A percentile compares a stretch with the other conserved stretches of the same genome.
phyloP scores from a whole-genome alignment of 2,329 filamentous ascomycete species.

The Pyrenochaeta sp. region DNA sequence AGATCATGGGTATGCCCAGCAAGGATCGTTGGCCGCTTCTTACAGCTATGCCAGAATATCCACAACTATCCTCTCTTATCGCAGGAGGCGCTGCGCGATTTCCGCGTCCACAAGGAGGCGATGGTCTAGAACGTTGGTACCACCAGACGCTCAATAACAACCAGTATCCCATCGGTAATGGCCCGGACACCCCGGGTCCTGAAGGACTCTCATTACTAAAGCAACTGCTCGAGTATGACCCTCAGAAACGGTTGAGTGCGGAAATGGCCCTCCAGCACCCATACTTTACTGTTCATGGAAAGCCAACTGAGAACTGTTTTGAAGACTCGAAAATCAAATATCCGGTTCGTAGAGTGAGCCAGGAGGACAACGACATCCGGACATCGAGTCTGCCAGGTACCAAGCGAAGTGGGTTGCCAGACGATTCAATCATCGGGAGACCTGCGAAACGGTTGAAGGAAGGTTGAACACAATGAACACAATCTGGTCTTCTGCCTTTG shows the following conservation, averaged over 20 bases:
- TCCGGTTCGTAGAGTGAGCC: slow-evolving; percentile 85
- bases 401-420: slow-evolving; percentile 84
- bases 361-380: slow-evolving; percentile 96
- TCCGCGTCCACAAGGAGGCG: slow-evolving; percentile 54
- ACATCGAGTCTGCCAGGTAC: slow-evolving; percentile 88
- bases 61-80: slow-evolving; percentile 66
- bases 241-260: slow-evolving; percentile 84
- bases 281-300: slow-evolving; percentile 73
- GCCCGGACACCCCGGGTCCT: slow-evolving; percentile 51
- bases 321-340: slow-evolving; percentile 89
- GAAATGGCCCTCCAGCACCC: slow-evolving; percentile 87
- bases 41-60: slow-evolving; percentile 84
- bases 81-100: slow-evolving; percentile 56
- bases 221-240: slow-evolving; percentile 90
- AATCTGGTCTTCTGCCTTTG: background rate
- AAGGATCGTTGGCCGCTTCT: slow-evolving; percentile 90
- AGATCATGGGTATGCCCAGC: slow-evolving; percentile 89
- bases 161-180: slow-evolving; percentile 51
- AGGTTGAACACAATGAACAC: slow-evolving; percentile 29
- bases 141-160: slow-evolving; percentile 57
- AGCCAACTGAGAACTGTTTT: slow-evolving; percentile 84
- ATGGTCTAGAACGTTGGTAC: slow-evolving; percentile 73
- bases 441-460: slow-evolving; percentile 64
- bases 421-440: slow-evolving; percentile 73
- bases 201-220: slow-evolving; percentile 86